These are phyloP conservation scores for Fusarium veterinarium DNA, from an alignment of 2,329 filamentous ascomycete species.

Conservation along the genomic window DNA sequence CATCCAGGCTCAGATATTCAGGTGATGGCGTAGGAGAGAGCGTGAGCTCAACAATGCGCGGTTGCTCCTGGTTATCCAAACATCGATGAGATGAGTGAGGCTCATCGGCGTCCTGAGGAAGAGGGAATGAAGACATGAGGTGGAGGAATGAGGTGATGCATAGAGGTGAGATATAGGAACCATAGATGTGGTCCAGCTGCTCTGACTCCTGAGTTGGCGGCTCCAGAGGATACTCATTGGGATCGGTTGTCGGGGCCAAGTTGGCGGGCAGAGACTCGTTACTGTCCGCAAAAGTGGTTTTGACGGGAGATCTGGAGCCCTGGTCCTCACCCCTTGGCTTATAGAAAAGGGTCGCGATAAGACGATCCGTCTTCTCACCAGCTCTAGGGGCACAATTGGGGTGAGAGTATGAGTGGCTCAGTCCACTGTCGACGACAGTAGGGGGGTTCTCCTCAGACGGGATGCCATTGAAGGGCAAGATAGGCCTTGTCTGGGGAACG, in stretches of 20 bases:
- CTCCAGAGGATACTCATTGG: conserved; percentile 70
- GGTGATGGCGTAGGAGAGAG: conserved; percentile 70
- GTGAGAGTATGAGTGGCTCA: conserved; percentile 72
- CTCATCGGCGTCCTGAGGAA: conserved; percentile 62
- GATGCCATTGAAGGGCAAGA: conserved; percentile 68
- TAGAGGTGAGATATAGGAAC: conserved; percentile 72
- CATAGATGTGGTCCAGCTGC: conserved; percentile 73
- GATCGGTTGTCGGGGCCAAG: conserved; percentile 69
- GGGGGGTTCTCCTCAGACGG: conserved; percentile 69
- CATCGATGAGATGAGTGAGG: conserved; percentile 72
- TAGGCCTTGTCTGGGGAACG: conserved; percentile 54
- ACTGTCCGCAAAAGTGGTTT: conserved; percentile 46
- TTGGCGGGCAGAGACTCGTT: conserved; percentile 59
- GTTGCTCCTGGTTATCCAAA: conserved; percentile 69
- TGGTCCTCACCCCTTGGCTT: conserved; percentile 54
- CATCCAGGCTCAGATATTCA: conserved; percentile 73
- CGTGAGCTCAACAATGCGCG: conserved; percentile 73
- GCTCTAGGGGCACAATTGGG: conserved; percentile 68
- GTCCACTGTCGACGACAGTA: conserved; percentile 70
- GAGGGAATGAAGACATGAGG: conserved; percentile 72
- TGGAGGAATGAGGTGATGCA: conserved; percentile 75
- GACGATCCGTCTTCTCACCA: conserved; percentile 60
- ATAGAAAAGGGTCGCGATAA: conserved; percentile 74
- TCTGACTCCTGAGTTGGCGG: conserved; percentile 65
- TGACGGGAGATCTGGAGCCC: conserved; percentile 49